Evolutionary conservation across 2,329 filamentous ascomycete genomes (phyloP).

Genomic region (Mariannaea elegans): DNA sequence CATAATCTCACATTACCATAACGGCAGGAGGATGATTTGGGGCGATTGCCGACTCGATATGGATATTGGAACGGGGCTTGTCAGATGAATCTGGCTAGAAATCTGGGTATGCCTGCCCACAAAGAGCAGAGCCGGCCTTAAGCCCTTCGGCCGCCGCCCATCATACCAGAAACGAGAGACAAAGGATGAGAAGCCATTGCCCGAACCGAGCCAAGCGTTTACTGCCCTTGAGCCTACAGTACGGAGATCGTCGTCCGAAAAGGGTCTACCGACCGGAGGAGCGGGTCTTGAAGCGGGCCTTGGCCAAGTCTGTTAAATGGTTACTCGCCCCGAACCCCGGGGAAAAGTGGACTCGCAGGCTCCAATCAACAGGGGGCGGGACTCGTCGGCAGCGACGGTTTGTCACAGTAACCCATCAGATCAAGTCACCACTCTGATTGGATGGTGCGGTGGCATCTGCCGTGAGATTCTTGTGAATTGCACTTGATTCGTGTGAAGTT

Average conservation of each 20-base stretch:
- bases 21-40: constrained; percentile 30
- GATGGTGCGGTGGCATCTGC: constrained; percentile 40
- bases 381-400: constrained; percentile 40
- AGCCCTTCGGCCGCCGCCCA: constrained; percentile 44
- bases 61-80: constrained; percentile 26
- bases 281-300: constrained; percentile 29
- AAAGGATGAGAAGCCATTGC: constrained; percentile 29
- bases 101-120: constrained; percentile 31
- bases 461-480: constrained; percentile 38
- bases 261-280: constrained; percentile 41
- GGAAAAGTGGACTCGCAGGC: constrained; percentile 32
- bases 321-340: constrained; percentile 38
- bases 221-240: constrained; percentile 31
- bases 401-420: constrained; percentile 35
- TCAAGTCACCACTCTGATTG: constrained; percentile 30
- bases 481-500: constrained; percentile 3
- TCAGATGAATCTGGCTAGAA: constrained; percentile 35
- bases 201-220: constrained; percentile 38
- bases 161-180: constrained; percentile 30
- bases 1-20: constrained; percentile 28
- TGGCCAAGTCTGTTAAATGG: constrained; percentile 33
- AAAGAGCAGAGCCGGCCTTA: constrained; percentile 40
- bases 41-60: constrained; percentile 30
- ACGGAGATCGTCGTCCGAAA: constrained; percentile 40
- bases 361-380: constrained; percentile 38